Base-by-base conservation (phyloP, 192 early-diverging fungal genomes). In the Podila epicladia region DNA sequence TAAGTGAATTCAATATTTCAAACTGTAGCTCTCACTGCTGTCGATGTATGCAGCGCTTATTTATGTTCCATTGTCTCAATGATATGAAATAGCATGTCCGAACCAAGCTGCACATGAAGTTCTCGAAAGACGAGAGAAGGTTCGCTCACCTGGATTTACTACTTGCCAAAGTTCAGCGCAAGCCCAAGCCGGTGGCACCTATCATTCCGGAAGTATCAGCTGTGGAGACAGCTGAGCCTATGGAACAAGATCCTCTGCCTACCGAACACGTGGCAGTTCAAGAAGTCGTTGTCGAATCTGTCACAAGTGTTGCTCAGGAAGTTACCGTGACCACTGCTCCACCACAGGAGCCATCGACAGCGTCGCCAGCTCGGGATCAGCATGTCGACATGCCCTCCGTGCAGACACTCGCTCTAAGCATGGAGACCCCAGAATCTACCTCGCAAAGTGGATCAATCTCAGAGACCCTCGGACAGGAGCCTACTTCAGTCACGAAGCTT, bases 101-200 rank as follows among this genome's bases (percentile, higher is more conserved):
- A 33, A 58, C 77, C 0, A 48, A 50, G 29, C 57, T 61, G 0
- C 77, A 80, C 71, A 64, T 66, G 51, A 60, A 32, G 12, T 69
- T 69, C 32, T 65, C 77, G 12, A 71, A 73, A 5, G 71, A 80
- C 51, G 17, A 62, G 12, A 55, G 61, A 12, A 68, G 62, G 49
- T 80, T 80, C 65, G 66, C 62, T 15, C 65, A 55, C 3, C 26
- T 80, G 35, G 77, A 80, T 32, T 20, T 51, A 12, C 61, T 80
- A n/a, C 58, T 80, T 9, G 3, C 22, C 17, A 38, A 48, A 2
- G 8, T 80, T 5, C 62, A 65, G 20, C 69, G 77, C 6, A 72
- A 79, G 41, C 67, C 77, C 0, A 73, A 57, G 28, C 33, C 20
- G 3, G 15, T 7, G 5, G 49, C 15, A 3, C 57, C 33, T 9